A percentile compares a stretch with the other conserved stretches of the same genome.
phyloP scores from a whole-genome alignment of 2,329 filamentous ascomycete species.

The Apiospora rasikravindrae region DNA sequence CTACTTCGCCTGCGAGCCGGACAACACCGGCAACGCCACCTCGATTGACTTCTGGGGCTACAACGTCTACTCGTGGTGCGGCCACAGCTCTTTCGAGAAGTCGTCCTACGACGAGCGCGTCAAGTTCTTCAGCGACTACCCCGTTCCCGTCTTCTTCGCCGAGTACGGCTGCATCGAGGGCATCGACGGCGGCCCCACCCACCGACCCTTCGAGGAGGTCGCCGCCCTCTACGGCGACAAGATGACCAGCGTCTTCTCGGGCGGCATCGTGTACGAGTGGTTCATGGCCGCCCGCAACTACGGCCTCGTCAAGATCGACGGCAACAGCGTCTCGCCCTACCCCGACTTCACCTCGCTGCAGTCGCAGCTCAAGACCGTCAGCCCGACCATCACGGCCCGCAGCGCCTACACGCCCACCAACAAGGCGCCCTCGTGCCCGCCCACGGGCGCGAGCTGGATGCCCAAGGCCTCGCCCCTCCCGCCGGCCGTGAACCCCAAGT shows the following conservation, averaged over 20 bases:
- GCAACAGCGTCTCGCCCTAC: slow-evolving; percentile 67
- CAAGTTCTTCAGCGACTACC: slow-evolving; percentile 85
- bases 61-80: slow-evolving; percentile 99
- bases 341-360: slow-evolving; percentile 77
- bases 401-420: slow-evolving; percentile 76
- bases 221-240: slow-evolving; percentile 72
- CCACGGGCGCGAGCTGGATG: slow-evolving; percentile 67
- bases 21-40: slow-evolving; percentile 44
- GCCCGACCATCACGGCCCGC: slow-evolving; percentile 69
- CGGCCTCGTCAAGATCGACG: slow-evolving; percentile 71
- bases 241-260: slow-evolving; percentile 90
- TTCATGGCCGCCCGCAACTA: slow-evolving; percentile 91
- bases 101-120: slow-evolving; percentile 87
- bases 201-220: slow-evolving; percentile 86
- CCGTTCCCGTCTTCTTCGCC: slow-evolving; percentile 95
- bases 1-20: slow-evolving; percentile 91
- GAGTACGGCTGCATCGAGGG: slow-evolving; percentile 92
- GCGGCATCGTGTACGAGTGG: slow-evolving; percentile 99
- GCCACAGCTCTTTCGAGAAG: slow-evolving; percentile 73
- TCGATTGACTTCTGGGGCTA: slow-evolving; percentile 98
- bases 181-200: slow-evolving; percentile 57
- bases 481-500: slow-evolving; percentile 75
- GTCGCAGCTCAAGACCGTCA: slow-evolving; percentile 70
- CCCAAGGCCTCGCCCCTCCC: slow-evolving; percentile 72
- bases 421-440: slow-evolving; percentile 74